Percentiles rank a stretch among this genome's conserved stretches.
Conservation (phyloP, 768 basidiomycete genomes). For the Leccinum subgranulosum region DNA sequence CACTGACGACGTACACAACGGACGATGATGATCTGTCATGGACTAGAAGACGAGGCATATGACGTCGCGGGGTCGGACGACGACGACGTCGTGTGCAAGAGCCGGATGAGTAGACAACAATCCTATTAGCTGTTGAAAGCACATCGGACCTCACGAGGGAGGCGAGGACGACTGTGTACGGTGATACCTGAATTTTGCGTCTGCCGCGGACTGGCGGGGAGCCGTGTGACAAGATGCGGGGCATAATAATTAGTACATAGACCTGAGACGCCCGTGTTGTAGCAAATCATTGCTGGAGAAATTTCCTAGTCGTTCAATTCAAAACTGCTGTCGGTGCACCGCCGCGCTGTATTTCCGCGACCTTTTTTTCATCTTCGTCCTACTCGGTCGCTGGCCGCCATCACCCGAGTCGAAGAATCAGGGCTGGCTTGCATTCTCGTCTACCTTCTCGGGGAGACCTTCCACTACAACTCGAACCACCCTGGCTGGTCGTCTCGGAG, state of each 20-base stretch:
- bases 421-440: conserved; percentile 7
- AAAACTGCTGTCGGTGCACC: neutral
- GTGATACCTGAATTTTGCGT: neutral
- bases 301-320: neutral
- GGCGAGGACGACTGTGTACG: conserved; percentile 5
- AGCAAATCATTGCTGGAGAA: neutral
- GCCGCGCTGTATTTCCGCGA: neutral
- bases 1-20: conserved; percentile 47
- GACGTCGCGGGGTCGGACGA: conserved; percentile 24
- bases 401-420: conserved; percentile 7
- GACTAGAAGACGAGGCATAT: conserved; percentile 27
- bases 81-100: conserved; percentile 16
- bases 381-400: conserved; percentile 1
- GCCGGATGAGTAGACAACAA: conserved; percentile 28
- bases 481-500: conserved; percentile 25
- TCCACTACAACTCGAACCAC: conserved; percentile 6
- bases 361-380: neutral
- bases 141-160: conserved; percentile 30
- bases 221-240: conserved; percentile 1
- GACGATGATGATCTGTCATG: conserved; percentile 38
- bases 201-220: neutral
- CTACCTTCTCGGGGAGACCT: conserved; percentile 9
- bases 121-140: conserved; percentile 60
- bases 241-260: conserved; percentile 4
- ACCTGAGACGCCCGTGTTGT: neutral